Evolutionary conservation across 23 red algal species (phyloP).

Genomic region (Gracilariopsis chorda): DNA sequence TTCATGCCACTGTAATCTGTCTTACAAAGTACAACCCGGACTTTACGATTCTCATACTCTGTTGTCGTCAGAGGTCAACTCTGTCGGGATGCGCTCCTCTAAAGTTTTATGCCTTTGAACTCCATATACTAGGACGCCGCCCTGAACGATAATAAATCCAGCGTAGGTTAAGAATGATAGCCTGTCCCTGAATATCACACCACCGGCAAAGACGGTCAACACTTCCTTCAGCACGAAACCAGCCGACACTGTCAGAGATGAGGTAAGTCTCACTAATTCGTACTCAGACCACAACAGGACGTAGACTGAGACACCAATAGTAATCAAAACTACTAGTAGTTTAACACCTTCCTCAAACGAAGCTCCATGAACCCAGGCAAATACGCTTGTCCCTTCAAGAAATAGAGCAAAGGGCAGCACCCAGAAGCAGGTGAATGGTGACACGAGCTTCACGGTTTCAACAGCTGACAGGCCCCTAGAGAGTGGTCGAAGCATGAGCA

Average conservation of each 20-base stretch:
- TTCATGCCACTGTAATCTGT: too few relatives aligned
- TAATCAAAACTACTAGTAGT: constrained; percentile 1
- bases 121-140: constrained; percentile 48
- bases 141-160: constrained; percentile 72
- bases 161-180: constrained; percentile 24
- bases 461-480: constrained; percentile 12
- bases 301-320: constrained; percentile 75
- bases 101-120: too few relatives aligned
- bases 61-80: too few relatives aligned
- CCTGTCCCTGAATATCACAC: constrained; percentile 70
- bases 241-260: constrained; percentile 81
- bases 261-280: constrained; percentile 77
- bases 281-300: constrained; percentile 85
- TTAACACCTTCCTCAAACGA: not conserved
- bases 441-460: constrained; percentile 19
- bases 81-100: too few relatives aligned
- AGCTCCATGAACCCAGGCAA: constrained; percentile 1
- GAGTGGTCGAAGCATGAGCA: constrained; percentile 2
- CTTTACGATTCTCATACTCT: too few relatives aligned
- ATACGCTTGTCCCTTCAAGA: constrained; percentile 49
- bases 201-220: constrained; percentile 68
- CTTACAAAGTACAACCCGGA: too few relatives aligned
- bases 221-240: constrained; percentile 87
- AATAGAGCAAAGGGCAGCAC: constrained; percentile 65
- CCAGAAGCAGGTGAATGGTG: constrained; percentile 72